A percentile compares a stretch with the other conserved stretches of the same genome.
phyloP scores from a whole-genome alignment of 495 filamentous ascomycete genomes.

The Neurospora intermedia region DNA sequence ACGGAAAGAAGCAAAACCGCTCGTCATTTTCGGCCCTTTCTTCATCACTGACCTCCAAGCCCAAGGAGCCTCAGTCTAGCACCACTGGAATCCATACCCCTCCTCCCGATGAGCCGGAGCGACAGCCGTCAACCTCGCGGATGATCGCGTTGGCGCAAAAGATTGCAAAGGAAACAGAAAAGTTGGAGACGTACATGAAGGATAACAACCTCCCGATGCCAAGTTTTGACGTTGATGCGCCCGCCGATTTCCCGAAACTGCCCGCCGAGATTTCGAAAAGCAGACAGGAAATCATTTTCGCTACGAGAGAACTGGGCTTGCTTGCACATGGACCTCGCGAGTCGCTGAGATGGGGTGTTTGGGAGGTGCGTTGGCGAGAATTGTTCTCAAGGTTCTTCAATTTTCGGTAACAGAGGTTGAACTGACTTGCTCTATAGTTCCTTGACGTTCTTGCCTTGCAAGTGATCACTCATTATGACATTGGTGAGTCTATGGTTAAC shows the following conservation, averaged over 20 bases:
- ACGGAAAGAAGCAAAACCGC: slow-evolving; percentile 23
- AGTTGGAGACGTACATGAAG: slow-evolving; percentile 30
- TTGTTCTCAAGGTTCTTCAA: neutral
- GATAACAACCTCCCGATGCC: slow-evolving; percentile 24
- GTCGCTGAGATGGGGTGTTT: slow-evolving; percentile 29
- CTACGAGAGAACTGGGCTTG: slow-evolving; percentile 26
- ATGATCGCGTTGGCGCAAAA: slow-evolving; percentile 28
- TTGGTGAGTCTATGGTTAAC: slow-evolving; percentile 18
- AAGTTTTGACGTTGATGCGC: slow-evolving; percentile 28
- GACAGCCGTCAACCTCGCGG: slow-evolving; percentile 14
- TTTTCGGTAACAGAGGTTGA: neutral
- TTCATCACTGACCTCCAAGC: slow-evolving; percentile 4
- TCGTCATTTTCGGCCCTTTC: slow-evolving; percentile 16
- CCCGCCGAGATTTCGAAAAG: slow-evolving; percentile 26
- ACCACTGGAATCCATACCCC: neutral
- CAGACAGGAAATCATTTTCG: slow-evolving; percentile 27
- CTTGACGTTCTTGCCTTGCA: slow-evolving; percentile 27
- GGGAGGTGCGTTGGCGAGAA: slow-evolving; percentile 21
- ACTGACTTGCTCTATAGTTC: slow-evolving; percentile 17
- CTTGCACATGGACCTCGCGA: slow-evolving; percentile 35
- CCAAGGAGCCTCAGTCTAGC: slow-evolving; percentile 9
- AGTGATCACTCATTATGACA: slow-evolving; percentile 28
- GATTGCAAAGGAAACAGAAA: slow-evolving; percentile 29
- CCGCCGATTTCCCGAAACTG: slow-evolving; percentile 28
- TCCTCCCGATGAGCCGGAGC: neutral